A percentile compares a stretch with the other conserved stretches of the same genome.
These are phyloP conservation scores for Clarireedia monteithiana DNA, from an alignment of 2,329 filamentous ascomycete genomes.

Conservation along the genomic window DNA sequence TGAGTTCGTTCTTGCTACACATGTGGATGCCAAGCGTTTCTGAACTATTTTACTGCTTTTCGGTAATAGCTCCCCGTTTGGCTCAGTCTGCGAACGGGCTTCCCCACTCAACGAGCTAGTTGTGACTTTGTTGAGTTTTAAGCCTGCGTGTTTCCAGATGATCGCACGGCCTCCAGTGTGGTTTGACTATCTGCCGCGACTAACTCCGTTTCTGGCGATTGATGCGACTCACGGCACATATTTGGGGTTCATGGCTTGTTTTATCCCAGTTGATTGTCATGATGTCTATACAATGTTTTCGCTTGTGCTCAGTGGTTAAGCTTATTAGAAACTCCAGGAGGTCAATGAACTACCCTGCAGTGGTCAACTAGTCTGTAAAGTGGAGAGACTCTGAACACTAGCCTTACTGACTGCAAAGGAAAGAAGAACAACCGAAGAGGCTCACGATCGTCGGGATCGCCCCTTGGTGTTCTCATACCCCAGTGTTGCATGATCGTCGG, in stretches of 20 bases:
- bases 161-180: not conserved
- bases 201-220: not conserved
- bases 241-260: not conserved
- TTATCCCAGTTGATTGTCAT: not conserved
- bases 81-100: not conserved
- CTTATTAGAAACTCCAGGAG: not conserved
- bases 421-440: conserved; percentile 3
- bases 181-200: not conserved
- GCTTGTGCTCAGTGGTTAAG: not conserved
- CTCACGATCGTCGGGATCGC: not conserved
- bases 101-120: not conserved
- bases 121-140: not conserved
- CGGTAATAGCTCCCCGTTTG: not conserved
- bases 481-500: not conserved
- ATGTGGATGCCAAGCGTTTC: conserved; percentile 1
- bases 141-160: not conserved
- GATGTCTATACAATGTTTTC: conserved; percentile 4
- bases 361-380: not conserved
- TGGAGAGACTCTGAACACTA: conserved; percentile 1
- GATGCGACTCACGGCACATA: not conserved
- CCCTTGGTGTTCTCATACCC: not conserved
- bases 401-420: not conserved
- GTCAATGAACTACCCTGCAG: not conserved
- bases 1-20: not conserved
- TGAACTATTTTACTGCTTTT: not conserved